A percentile compares a stretch with the other conserved stretches of the same genome.
Conservation (phyloP, 805 yeast species). For the Pichia scutulata region DNA sequence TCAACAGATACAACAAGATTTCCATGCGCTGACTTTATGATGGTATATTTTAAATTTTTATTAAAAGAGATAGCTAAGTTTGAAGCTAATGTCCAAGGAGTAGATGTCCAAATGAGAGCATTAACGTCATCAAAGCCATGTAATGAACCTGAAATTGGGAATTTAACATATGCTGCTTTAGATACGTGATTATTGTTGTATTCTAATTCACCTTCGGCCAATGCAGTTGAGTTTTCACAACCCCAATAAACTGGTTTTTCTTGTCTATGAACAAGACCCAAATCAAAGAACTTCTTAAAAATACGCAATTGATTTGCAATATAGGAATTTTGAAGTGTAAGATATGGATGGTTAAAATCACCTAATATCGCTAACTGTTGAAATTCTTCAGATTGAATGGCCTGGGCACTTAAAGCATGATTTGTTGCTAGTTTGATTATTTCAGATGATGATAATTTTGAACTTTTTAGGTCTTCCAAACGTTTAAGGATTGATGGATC, state of each 20-base stretch:
- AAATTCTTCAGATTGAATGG: slow-evolving; percentile 57
- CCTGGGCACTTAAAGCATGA: slow-evolving; percentile 64
- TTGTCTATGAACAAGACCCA: slow-evolving; percentile 70
- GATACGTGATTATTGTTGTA: slow-evolving; percentile 69
- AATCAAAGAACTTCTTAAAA: slow-evolving; percentile 56
- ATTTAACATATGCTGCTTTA: slow-evolving; percentile 59
- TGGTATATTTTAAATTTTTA: slow-evolving; percentile 47
- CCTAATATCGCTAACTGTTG: slow-evolving; percentile 72
- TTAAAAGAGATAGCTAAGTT: slow-evolving; percentile 78
- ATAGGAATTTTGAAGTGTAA: slow-evolving; percentile 62
- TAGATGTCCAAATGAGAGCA: slow-evolving; percentile 88
- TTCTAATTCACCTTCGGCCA: slow-evolving; percentile 95
- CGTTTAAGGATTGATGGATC: slow-evolving; percentile 9
- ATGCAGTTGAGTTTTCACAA: slow-evolving; percentile 83
- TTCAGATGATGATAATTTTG: slow-evolving; percentile 37
- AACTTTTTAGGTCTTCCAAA: slow-evolving; percentile 10
- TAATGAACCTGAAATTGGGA: slow-evolving; percentile 37
- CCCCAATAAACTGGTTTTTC: slow-evolving; percentile 98
- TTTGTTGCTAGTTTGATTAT: slow-evolving; percentile 57
- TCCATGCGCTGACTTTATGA: slow-evolving; percentile 35
- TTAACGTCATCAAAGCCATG: slow-evolving; percentile 11
- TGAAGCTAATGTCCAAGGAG: slow-evolving; percentile 95
- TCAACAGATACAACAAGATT: slow-evolving; percentile 49
- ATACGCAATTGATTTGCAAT: slow-evolving; percentile 70
- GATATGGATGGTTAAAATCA: slow-evolving; percentile 67